Evolutionary conservation across 2,329 filamentous ascomycete genomes (phyloP), one percentile per base, ranked within the genome.

Genomic region (Emericellopsis cladophorae): DNA sequence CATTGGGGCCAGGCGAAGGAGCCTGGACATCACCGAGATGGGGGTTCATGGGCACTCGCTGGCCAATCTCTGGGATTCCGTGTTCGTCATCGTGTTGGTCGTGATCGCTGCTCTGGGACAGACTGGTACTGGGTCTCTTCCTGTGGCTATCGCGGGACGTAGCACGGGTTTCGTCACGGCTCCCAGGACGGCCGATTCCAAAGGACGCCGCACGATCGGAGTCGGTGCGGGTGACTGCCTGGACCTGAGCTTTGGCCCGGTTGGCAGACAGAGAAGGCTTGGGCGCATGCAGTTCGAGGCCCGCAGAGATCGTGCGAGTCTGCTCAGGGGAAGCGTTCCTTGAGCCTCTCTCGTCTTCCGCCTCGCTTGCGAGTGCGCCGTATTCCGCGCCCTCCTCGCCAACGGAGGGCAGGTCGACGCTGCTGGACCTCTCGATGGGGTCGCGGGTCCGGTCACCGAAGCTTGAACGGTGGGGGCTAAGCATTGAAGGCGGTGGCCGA

Each of bases 11-110:
- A 2, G 89, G 88, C 2, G 89, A 92, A 3, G 92, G 92, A 12
- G 92, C 92, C 64, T 98, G 92, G 9, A 96, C 92, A 57, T 96
- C 90, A 46, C 92, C 92, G 35, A 92, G 85, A 57, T 92, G 78
- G 40, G 81, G 84, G 56, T 92, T 83, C 85, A 98, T 92, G 39
- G 92, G 92, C 32, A 98, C 90, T 54, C 89, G 83, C 53, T 85
- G 78, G 37, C 90, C 90, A 49, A 95, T 92, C 56, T 93, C 85
- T 2, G 89, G 89, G 51, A 95, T 95, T 18, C 89, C 90, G 42
- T 88, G 80, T 48, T 92, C 84, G 36, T 90, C 84, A 15, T 82
- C 82, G 33, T 80, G 51, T 33, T 53, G 51, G 18, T 60, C 61
- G 36, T 70, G 67, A 42, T 68, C 67, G 37, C 68, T 66, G 34